Evolutionary conservation across 257 asterid genomes (phyloP).

Genomic region (Nicotiana paniculata): DNA sequence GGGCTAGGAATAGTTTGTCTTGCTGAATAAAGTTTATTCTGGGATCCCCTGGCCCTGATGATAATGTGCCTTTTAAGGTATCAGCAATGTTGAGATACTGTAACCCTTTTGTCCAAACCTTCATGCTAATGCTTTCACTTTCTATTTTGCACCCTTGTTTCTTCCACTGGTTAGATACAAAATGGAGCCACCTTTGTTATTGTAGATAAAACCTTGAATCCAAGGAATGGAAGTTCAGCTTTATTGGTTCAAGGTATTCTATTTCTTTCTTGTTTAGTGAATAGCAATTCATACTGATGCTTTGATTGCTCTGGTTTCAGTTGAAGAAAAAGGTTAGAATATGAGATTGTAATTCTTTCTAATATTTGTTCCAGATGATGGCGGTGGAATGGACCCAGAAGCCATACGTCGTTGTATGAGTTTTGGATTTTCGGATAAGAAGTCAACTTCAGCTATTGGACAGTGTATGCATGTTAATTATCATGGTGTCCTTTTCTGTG

Average conservation of each 20-base stretch:
- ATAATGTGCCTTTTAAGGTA: neutral
- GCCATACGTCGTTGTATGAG: constrained; percentile 86
- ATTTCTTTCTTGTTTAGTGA: constrained; percentile 5
- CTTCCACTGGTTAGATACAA: constrained; percentile 50
- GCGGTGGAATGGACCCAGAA: constrained; percentile 92
- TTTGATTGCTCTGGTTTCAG: constrained; percentile 4
- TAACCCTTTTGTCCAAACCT: neutral
- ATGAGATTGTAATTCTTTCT: constrained; percentile 14
- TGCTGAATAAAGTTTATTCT: neutral
- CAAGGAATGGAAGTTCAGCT: constrained; percentile 71
- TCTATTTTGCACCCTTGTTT: constrained; percentile 20
- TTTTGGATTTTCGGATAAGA: constrained; percentile 90
- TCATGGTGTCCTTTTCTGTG: neutral
- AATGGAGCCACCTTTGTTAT: constrained; percentile 70
- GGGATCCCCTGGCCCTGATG: neutral
- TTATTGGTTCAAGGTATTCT: constrained; percentile 71
- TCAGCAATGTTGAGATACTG: constrained; percentile 3
- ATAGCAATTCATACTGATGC: neutral
- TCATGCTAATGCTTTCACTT: constrained; percentile 14
- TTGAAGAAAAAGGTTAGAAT: constrained; percentile 9
- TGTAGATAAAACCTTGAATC: constrained; percentile 61
- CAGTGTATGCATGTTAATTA: constrained; percentile 42
- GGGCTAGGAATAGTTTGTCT: neutral
- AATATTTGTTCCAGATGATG: constrained; percentile 56
- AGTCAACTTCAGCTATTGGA: constrained; percentile 67